Evolutionary conservation across 768 basidiomycete species (phyloP).

Genomic region (Lepiota brunneoincarnata): DNA sequence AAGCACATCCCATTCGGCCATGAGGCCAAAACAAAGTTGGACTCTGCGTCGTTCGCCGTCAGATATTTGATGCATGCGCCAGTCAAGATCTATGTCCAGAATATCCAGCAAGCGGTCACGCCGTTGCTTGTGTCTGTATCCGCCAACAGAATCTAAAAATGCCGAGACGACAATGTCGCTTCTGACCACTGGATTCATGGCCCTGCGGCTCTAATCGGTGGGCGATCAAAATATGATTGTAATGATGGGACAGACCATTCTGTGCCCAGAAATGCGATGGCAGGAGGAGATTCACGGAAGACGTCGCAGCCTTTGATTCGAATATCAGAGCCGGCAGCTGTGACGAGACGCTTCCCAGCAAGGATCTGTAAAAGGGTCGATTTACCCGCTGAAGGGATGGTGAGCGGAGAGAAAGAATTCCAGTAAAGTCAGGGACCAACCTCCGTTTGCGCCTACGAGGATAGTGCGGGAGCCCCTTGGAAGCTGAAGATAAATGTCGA

Average conservation of each 20-base stretch:
- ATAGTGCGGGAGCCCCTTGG: conserved; percentile 79
- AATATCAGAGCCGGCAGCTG: conserved; percentile 46
- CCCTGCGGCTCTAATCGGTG: conserved; percentile 43
- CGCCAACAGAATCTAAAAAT: conserved; percentile 97
- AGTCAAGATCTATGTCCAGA: conserved; percentile 92
- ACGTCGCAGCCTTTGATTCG: conserved; percentile 81
- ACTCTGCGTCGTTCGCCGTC: conserved; percentile 93
- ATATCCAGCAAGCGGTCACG: conserved; percentile 86
- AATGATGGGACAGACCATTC: conserved; percentile 66
- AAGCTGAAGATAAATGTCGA: conserved; percentile 62
- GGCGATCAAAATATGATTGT: background rate
- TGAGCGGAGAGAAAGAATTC: conserved; percentile 12
- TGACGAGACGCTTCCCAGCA: conserved; percentile 87
- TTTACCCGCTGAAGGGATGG: conserved; percentile 67
- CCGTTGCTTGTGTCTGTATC: conserved; percentile 88
- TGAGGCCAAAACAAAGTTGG: conserved; percentile 94
- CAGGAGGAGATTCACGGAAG: conserved; percentile 81
- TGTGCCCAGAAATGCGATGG: conserved; percentile 87
- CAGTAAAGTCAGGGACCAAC: conserved; percentile 39
- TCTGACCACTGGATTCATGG: conserved; percentile 95
- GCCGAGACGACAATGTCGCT: conserved; percentile 89
- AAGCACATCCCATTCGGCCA: conserved; percentile 91
- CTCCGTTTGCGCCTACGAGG: conserved; percentile 92
- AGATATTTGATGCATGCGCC: conserved; percentile 94
- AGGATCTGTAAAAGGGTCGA: conserved; percentile 94